A percentile compares a stretch with the other conserved stretches of the same genome.
Evolutionary conservation across 2,329 filamentous ascomycete species (phyloP).

Genomic region (Aspergillus sp.): DNA sequence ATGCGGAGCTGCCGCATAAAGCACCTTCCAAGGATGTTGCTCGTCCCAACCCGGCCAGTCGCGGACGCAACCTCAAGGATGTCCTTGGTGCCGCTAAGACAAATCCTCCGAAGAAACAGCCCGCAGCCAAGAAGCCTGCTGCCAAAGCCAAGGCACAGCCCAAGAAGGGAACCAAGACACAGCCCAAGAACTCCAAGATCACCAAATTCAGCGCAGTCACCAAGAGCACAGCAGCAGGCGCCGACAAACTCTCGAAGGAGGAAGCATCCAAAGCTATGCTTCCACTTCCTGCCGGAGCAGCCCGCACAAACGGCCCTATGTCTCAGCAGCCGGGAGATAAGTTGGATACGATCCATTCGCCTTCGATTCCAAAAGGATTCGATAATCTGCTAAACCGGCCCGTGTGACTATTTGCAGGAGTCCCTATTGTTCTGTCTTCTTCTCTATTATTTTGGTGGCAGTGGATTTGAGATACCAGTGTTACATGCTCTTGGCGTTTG

Average conservation of each 20-base stretch:
- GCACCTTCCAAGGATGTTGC: slow-evolving; percentile 8
- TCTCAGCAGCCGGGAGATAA: slow-evolving; percentile 17
- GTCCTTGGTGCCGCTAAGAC: slow-evolving; percentile 16
- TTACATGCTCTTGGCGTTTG: slow-evolving; percentile 22
- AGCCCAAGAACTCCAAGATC: slow-evolving; percentile 22
- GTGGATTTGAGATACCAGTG: slow-evolving; percentile 26
- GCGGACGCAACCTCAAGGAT: slow-evolving; percentile 21
- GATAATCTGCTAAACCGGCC: slow-evolving; percentile 13
- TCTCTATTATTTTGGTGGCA: slow-evolving; percentile 4
- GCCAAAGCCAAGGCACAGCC: slow-evolving; percentile 8
- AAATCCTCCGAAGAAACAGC: slow-evolving; percentile 14
- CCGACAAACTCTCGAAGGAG: slow-evolving; percentile 16
- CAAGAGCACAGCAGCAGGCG: slow-evolving; percentile 19
- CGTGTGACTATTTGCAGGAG: background rate
- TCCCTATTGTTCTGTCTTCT: background rate
- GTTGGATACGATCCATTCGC: slow-evolving; percentile 17
- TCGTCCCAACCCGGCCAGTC: slow-evolving; percentile 25
- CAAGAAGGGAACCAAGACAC: slow-evolving; percentile 12
- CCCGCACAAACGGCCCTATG: slow-evolving; percentile 32
- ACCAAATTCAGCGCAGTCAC: slow-evolving; percentile 28
- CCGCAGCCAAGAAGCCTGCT: slow-evolving; percentile 12
- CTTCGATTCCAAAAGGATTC: slow-evolving; percentile 20
- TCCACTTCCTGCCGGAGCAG: slow-evolving; percentile 26
- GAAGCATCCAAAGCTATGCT: slow-evolving; percentile 28
- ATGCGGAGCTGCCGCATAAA: slow-evolving; percentile 16